Evolutionary conservation across 768 basidiomycete species (phyloP).

Genomic region (Hortiboletus campestris): DNA sequence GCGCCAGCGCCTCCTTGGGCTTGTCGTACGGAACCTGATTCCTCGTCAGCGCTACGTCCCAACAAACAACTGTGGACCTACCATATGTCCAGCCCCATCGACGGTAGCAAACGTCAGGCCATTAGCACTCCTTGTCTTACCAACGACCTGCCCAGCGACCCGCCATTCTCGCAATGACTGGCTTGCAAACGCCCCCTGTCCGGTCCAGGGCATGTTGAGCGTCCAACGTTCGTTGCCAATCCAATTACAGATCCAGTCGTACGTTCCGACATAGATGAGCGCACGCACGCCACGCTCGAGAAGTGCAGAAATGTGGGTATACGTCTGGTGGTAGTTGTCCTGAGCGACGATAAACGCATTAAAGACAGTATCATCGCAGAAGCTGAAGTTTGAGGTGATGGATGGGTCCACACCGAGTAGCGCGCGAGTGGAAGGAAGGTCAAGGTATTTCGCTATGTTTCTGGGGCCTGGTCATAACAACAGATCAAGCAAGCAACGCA

Average conservation of each 20-base stretch:
- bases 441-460: constrained; percentile 59
- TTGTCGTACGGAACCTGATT: constrained; percentile 61
- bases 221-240: constrained; percentile 77
- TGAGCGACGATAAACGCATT: constrained; percentile 44
- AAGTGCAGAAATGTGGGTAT: constrained; percentile 44
- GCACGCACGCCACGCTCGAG: constrained; percentile 75
- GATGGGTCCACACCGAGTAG: constrained; percentile 62
- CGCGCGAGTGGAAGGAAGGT: constrained; percentile 49
- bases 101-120: constrained; percentile 70
- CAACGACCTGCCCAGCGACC: constrained; percentile 46
- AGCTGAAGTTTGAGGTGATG: constrained; percentile 38
- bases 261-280: constrained; percentile 72
- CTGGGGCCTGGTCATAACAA: constrained; percentile 33
- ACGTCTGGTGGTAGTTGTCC: constrained; percentile 40
- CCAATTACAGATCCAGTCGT: constrained; percentile 82
- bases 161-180: constrained; percentile 59
- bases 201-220: constrained; percentile 70
- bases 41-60: constrained; percentile 1
- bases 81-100: constrained; percentile 76
- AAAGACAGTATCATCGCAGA: constrained; percentile 43
- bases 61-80: constrained; percentile 22
- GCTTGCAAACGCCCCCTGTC: constrained; percentile 47
- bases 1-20: constrained; percentile 49
- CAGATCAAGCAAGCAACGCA: neutral
- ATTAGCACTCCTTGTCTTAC: constrained; percentile 53